These are phyloP conservation scores for Leccinum subgranulosum DNA, from an alignment of 768 basidiomycete species.

Conservation along the genomic window DNA sequence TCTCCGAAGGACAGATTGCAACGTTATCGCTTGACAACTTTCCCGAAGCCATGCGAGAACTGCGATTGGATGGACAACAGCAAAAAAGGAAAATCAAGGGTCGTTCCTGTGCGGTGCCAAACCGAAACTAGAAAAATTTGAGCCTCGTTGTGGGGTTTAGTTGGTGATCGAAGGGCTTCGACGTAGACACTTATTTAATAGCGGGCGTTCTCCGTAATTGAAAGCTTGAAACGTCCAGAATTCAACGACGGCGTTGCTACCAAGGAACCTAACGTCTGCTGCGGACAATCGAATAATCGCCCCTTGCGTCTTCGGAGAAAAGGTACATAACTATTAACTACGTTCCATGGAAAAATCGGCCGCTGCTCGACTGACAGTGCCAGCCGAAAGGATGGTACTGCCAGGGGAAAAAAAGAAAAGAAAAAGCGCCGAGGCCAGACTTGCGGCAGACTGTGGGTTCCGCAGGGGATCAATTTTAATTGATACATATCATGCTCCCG, in stretches of 20 bases:
- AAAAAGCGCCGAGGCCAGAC: conserved; percentile 3
- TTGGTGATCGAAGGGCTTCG: conserved; percentile 7
- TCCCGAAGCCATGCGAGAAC: conserved; percentile 11
- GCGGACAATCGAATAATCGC: conserved; percentile 6
- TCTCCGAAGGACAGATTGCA: conserved; percentile 17
- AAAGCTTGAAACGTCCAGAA: conserved; percentile 16
- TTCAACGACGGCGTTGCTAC: background rate
- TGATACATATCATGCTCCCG: conserved; percentile 8
- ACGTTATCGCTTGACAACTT: conserved; percentile 21
- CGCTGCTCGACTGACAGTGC: conserved; percentile 10
- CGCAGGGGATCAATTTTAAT: conserved; percentile 9
- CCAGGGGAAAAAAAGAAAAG: background rate
- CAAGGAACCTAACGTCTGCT: conserved; percentile 1
- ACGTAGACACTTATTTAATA: background rate
- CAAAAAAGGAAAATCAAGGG: conserved; percentile 11
- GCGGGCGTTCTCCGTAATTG: background rate
- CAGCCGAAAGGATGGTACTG: conserved; percentile 9
- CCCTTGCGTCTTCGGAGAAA: background rate
- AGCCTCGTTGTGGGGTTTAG: conserved; percentile 5
- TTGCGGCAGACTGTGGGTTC: conserved; percentile 2
- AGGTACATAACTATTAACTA: conserved; percentile 1
- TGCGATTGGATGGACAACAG: conserved; percentile 4
- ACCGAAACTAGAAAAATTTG: background rate
- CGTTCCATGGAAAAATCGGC: conserved; percentile 2
- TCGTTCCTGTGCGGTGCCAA: conserved; percentile 1